Conservation (phyloP, 2,329 filamentous ascomycete genomes). For the Clarireedia homoeocarpa region DNA sequence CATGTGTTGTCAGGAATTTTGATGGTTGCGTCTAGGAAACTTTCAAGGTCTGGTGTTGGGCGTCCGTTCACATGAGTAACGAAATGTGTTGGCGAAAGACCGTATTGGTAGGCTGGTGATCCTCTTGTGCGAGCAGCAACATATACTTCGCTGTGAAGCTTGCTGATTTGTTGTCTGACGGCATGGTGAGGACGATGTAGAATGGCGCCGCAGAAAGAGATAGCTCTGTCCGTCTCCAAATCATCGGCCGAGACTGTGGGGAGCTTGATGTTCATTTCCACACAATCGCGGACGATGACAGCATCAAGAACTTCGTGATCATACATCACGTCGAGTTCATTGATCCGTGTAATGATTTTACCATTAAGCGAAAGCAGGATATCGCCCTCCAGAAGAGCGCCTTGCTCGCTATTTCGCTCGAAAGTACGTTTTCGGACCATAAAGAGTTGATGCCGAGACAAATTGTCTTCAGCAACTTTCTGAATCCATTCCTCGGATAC, state of each 20-base stretch:
- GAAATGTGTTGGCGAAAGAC: conserved; percentile 92
- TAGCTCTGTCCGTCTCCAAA: conserved; percentile 83
- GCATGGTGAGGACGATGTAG: conserved; percentile 92
- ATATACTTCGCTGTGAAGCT: conserved; percentile 93
- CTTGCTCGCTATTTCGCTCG: conserved; percentile 52
- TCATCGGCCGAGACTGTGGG: conserved; percentile 83
- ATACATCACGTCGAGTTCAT: conserved; percentile 96
- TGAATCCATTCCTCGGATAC: conserved; percentile 94
- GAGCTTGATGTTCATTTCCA: conserved; percentile 69
- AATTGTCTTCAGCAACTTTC: conserved; percentile 80
- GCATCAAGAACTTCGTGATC: conserved; percentile 75
- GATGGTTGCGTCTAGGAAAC: conserved; percentile 73
- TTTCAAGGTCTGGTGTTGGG: conserved; percentile 71
- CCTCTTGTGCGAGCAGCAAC: conserved; percentile 80
- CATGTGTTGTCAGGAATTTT: conserved; percentile 93
- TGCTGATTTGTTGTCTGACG: conserved; percentile 93
- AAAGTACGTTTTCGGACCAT: conserved; percentile 91
- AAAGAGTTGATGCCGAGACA: conserved; percentile 90
- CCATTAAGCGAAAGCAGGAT: conserved; percentile 86
- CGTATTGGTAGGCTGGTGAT: conserved; percentile 81
- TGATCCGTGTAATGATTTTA: conserved; percentile 86
- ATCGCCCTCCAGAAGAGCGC: conserved; percentile 77
- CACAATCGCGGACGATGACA: conserved; percentile 75
- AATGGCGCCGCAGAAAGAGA: conserved; percentile 92
- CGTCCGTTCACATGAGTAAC: conserved; percentile 92